Evolutionary conservation across 805 yeast species (phyloP).

Genomic region (Naumovozyma baii): DNA sequence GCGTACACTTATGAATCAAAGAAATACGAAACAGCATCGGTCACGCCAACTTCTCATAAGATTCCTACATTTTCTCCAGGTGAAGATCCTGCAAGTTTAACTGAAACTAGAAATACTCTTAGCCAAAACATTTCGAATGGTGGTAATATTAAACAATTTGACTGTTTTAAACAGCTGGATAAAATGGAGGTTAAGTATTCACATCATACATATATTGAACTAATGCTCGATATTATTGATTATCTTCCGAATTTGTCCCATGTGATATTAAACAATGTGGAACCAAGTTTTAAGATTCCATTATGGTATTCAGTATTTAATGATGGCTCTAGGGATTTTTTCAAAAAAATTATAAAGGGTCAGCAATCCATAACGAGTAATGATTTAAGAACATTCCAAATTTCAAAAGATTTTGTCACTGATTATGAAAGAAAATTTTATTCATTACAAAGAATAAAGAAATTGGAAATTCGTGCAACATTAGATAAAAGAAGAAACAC

Average conservation of each 20-base stretch:
- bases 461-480: conserved; percentile 17
- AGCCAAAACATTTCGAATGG: neutral
- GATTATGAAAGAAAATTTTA: conserved; percentile 23
- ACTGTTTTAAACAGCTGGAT: conserved; percentile 4
- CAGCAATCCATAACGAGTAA: conserved; percentile 26
- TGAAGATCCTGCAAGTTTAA: neutral
- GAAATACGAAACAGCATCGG: conserved; percentile 9
- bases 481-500: conserved; percentile 10
- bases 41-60: conserved; percentile 10
- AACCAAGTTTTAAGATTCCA: conserved; percentile 47
- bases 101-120: neutral
- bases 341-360: conserved; percentile 26
- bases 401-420: conserved; percentile 20
- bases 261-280: conserved; percentile 36
- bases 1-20: conserved; percentile 9
- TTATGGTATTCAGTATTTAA: conserved; percentile 32
- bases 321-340: conserved; percentile 28
- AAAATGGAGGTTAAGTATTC: conserved; percentile 17
- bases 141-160: neutral
- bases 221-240: conserved; percentile 35
- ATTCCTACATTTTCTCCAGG: conserved; percentile 1
- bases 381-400: conserved; percentile 25
- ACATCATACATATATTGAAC: conserved; percentile 29
- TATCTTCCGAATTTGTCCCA: conserved; percentile 39
- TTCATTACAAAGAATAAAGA: conserved; percentile 23